A percentile compares a stretch with the other conserved stretches of the same genome.
Evolutionary conservation across 345 rosid species (phyloP).

Genomic region (Citrus maxima): DNA sequence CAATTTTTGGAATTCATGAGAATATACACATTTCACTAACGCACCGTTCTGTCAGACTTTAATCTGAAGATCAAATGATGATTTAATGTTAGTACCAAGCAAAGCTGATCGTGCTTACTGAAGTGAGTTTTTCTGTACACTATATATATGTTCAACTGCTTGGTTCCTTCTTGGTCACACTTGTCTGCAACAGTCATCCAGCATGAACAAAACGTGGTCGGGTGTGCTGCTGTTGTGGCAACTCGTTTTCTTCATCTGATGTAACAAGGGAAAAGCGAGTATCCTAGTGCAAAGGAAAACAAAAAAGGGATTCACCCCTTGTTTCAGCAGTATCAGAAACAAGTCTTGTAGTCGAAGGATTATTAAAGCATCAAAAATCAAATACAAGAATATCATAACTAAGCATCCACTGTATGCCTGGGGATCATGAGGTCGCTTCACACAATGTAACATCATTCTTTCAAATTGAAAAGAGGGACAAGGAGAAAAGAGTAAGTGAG

Average conservation of each 20-base stretch:
- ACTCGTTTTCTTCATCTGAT: conserved; percentile 51
- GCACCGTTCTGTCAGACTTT: neutral
- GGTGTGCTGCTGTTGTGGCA: conserved; percentile 26
- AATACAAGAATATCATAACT: neutral
- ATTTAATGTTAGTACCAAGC: neutral
- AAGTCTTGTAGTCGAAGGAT: neutral
- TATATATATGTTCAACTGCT: neutral
- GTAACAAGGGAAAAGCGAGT: conserved; percentile 15
- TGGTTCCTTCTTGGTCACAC: neutral
- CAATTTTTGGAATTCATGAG: neutral
- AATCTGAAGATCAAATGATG: neutral
- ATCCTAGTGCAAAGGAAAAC: conserved; percentile 17
- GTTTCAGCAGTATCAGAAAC: neutral
- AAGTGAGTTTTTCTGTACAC: neutral
- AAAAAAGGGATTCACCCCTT: neutral
- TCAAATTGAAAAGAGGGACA: neutral
- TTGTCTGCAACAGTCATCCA: conserved; percentile 8
- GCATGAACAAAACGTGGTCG: conserved; percentile 22
- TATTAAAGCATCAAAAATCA: neutral
- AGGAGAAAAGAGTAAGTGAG: no score
- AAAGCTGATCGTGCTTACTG: neutral
- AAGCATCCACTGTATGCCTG: neutral
- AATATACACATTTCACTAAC: no score
- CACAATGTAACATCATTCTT: neutral
- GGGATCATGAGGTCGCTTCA: neutral